Percentiles rank a stretch among this genome's conserved stretches.
phyloP scores from a whole-genome alignment of 257 asterid species.

The Solanum chmielewskii region DNA sequence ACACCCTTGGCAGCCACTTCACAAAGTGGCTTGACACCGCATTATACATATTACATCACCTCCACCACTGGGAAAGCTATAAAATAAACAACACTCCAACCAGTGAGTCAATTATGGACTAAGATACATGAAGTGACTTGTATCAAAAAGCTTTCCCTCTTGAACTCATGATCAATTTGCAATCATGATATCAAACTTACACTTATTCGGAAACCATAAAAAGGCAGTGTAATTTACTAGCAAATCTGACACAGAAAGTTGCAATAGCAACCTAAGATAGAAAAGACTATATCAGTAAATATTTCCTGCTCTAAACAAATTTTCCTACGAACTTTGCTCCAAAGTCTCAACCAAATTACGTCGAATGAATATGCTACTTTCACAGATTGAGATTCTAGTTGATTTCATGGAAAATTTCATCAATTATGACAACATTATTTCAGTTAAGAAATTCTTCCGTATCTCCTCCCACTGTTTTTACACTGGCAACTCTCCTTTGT shows the following conservation, averaged over 20 bases:
- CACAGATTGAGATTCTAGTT: neutral
- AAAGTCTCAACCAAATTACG: neutral
- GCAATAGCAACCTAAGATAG: neutral
- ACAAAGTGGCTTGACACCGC: neutral
- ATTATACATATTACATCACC: neutral
- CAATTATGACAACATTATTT: neutral
- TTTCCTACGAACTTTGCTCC: neutral
- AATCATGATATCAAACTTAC: neutral
- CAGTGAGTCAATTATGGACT: neutral
- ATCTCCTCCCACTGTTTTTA: neutral
- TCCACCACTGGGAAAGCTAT: neutral
- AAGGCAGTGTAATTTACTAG: neutral
- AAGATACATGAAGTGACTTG: neutral
- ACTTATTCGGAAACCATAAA: neutral
- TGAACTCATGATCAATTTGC: neutral
- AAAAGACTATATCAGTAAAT: neutral
- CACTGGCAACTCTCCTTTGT: neutral
- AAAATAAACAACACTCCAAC: no score
- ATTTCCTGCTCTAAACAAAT: neutral
- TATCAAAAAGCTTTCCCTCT: neutral
- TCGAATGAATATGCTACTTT: neutral
- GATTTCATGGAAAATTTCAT: neutral
- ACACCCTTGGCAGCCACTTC: neutral
- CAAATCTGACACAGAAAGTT: neutral
- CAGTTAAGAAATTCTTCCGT: neutral